Base-by-base conservation (phyloP, 139 green algal species). In the Desmodesmus armatus region DNA sequence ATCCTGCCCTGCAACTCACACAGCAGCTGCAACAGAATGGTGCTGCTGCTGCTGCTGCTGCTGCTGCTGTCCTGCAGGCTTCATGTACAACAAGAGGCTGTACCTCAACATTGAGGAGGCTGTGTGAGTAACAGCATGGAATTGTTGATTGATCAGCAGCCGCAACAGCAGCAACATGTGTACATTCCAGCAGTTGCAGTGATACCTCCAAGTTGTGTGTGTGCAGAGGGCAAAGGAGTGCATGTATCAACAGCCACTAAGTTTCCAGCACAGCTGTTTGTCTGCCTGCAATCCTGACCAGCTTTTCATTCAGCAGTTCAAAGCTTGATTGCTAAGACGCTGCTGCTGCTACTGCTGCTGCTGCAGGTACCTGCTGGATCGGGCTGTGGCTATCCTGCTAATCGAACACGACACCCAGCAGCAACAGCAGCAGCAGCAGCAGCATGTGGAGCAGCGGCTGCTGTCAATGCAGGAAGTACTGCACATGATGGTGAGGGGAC, bases 391-490 rank as follows among this genome's bases (percentile, higher is more conserved):
- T 21, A 2, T 72, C 37, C 76, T 82, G 76, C 39, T 82, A 25
- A 29, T 82, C 2, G 55, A 72, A 27, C 39, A 77, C 39, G 39
- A 51, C 39, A 25, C 33, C 23, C 33, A 39, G 23, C 35, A 39
- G 19, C 69, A 55, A 13, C 4, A 15, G 15, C 15, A n/a, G 49
- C 5, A 49, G 33, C 37, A 1, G 37, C n/a, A n/a, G 74, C 47
- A 69, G 49, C 47, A 62, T 17, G 27, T 39, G 35, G 37, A 60
- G 76, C 76, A 82, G 76, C 76, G 62, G 55, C 76, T 72, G 55
- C 37, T 82, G 27, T 72, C 76, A 25, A 82, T 82, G 76, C 76
- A 82, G 39, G 76, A 82, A 29, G 76, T 55, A 21, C 53, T 82
- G 35, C 76, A 82, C 27, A 72, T 82, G 76, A 71, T 82, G 76